Evolutionary conservation across 2,329 filamentous ascomycete genomes (phyloP).

Genomic region (Chalara sp.): DNA sequence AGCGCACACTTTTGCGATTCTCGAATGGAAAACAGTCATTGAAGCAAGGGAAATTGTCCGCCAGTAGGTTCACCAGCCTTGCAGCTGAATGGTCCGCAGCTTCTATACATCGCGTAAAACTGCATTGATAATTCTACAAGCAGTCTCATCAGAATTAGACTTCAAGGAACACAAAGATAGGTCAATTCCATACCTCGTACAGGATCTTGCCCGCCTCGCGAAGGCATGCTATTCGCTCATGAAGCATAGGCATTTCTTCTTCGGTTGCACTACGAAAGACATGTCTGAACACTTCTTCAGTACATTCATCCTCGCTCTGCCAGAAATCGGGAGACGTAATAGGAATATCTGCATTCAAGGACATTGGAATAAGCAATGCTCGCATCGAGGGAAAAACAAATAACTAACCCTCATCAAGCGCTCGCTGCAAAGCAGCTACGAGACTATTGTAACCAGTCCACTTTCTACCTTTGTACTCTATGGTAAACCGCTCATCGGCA

Average conservation of each 20-base stretch:
- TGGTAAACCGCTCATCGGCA: slow-evolving; percentile 66
- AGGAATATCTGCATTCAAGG: slow-evolving; percentile 57
- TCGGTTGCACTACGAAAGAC: slow-evolving; percentile 83
- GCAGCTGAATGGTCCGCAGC: slow-evolving; percentile 75
- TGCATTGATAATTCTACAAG: slow-evolving; percentile 65
- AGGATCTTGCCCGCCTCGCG: slow-evolving; percentile 78
- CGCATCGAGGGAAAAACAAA: not conserved
- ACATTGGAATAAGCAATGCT: slow-evolving; percentile 12
- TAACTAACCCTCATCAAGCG: slow-evolving; percentile 71
- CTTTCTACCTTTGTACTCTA: slow-evolving; percentile 71
- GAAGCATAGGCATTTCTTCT: slow-evolving; percentile 79
- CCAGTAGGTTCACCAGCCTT: slow-evolving; percentile 77
- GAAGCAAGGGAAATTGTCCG: slow-evolving; percentile 78
- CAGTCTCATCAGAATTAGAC: slow-evolving; percentile 2
- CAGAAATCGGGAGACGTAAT: slow-evolving; percentile 88
- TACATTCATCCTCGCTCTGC: slow-evolving; percentile 69
- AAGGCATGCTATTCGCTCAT: slow-evolving; percentile 71
- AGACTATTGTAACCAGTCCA: slow-evolving; percentile 98
- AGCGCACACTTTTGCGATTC: slow-evolving; percentile 62
- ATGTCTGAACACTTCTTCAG: slow-evolving; percentile 63
- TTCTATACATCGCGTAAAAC: slow-evolving; percentile 65
- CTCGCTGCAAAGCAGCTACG: slow-evolving; percentile 79
- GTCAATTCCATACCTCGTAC: slow-evolving; percentile 52
- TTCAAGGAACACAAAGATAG: not conserved
- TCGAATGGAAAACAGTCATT: slow-evolving; percentile 74